Percentiles rank a stretch among this genome's conserved stretches.
Conservation (phyloP, 495 filamentous ascomycete species). For the Daldinia concentrica region DNA sequence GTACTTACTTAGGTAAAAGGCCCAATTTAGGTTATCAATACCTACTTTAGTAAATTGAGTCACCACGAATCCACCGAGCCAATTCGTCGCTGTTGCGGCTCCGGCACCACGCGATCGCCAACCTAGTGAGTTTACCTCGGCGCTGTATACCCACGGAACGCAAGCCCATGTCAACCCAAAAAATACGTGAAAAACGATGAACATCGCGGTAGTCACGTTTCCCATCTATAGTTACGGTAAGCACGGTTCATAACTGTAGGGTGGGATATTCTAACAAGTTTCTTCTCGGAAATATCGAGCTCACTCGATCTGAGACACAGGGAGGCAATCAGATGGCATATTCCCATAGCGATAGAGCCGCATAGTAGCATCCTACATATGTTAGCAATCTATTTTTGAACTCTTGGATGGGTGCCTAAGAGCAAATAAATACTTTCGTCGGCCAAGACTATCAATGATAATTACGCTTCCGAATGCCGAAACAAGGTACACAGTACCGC, state of each 20-base stretch:
- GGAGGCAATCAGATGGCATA: constrained; percentile 47
- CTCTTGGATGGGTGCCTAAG: background rate
- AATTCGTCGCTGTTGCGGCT: constrained; percentile 52
- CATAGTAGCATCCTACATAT: constrained; percentile 40
- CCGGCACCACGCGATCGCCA: constrained; percentile 53
- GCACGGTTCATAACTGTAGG: background rate
- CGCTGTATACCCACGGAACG: constrained; percentile 48
- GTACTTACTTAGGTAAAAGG: constrained; percentile 47
- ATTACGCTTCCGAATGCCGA: constrained; percentile 44
- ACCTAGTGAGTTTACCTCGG: constrained; percentile 50
- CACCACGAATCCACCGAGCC: constrained; percentile 50
- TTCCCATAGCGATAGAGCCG: constrained; percentile 33
- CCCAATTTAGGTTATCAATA: constrained; percentile 45
- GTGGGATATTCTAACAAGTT: constrained; percentile 21
- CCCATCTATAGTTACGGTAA: constrained; percentile 36
- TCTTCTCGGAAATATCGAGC: constrained; percentile 30
- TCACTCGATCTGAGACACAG: constrained; percentile 39
- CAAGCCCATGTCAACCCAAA: constrained; percentile 45
- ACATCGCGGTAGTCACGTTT: constrained; percentile 45
- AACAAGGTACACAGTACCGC: constrained; percentile 44
- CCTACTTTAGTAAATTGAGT: constrained; percentile 51
- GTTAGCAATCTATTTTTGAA: background rate
- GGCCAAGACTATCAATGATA: constrained; percentile 44
- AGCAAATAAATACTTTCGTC: constrained; percentile 39
- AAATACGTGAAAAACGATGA: constrained; percentile 48